Base-by-base conservation (phyloP, 2,329 filamentous ascomycete genomes). In the Aspergillus flavus region DNA sequence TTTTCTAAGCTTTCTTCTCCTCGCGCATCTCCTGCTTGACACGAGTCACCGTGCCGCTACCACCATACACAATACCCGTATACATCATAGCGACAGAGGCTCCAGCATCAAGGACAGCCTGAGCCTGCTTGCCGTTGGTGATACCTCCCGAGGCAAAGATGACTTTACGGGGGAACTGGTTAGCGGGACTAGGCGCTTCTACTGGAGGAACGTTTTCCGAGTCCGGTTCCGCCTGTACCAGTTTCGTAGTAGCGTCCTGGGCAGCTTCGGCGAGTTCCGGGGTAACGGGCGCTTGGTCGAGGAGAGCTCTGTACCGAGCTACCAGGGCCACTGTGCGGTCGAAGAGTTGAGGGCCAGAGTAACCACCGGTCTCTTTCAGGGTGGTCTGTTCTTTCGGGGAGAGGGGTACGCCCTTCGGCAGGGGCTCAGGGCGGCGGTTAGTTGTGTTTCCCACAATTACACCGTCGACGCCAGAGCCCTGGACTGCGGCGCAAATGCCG, bases 391-490 rank as follows among this genome's bases (percentile, higher is more conserved):
- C 94, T 66, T 86, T 83, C 2, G 81, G 72, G 0, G 89, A 86
- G 30, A 97, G 83, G 39, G 81, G 77, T 67, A 90, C 86, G 30
- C 90, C 89, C 28, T 84, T 80, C 0, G 93, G 90, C 0, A 94
- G 75, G 3, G 94, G 81, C 4, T 88, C 89, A 0, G 89, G 86
- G 50, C 95, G 86, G 68, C 89, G 87, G 80, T 95, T 96, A 3
- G 95, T 99, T 0, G 95, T 99, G 82, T 99, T 99, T 12, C 94
- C 95, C 4, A 99, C 94, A 66, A 99, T 97, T 41, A 99, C 88
- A 32, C 95, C 95, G 71, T 97, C 94, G 2, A 98, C 94, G 7
- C 94, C 94, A 64, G 91, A 93, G 69, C 84, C 83, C 83, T 88
- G 91, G 14, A 97, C 89, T 0, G 94, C 94, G 70, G 93, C 87